Evolutionary conservation across 768 basidiomycete species (phyloP).

Genomic region (Pleurotus platypus): DNA sequence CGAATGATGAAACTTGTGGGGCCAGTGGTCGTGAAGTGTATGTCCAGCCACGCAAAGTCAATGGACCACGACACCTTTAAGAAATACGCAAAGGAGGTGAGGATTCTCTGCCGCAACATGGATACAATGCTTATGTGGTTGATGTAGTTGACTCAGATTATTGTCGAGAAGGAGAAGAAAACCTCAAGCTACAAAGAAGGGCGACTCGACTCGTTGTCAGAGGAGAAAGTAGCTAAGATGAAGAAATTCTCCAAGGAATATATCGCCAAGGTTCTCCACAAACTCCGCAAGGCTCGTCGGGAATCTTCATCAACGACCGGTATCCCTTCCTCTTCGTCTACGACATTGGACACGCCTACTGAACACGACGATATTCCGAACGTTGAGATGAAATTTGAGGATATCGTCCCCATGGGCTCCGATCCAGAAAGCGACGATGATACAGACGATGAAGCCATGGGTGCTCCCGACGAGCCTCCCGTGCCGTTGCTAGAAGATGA

Average conservation of each 20-base stretch:
- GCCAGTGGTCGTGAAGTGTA: conserved; percentile 84
- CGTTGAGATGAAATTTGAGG: conserved; percentile 35
- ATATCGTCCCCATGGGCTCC: conserved; percentile 40
- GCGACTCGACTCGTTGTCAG: conserved; percentile 70
- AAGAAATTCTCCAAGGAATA: conserved; percentile 94
- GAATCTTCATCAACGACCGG: conserved; percentile 20
- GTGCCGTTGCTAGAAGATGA: background rate
- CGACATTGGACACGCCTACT: conserved; percentile 37
- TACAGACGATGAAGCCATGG: conserved; percentile 22
- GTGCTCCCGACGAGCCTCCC: conserved; percentile 8
- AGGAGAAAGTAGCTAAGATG: conserved; percentile 87
- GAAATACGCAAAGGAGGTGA: conserved; percentile 91
- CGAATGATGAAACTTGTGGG: conserved; percentile 78
- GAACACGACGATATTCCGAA: conserved; percentile 31
- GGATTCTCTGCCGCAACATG: conserved; percentile 14
- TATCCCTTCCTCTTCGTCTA: conserved; percentile 30
- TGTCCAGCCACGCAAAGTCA: conserved; percentile 82
- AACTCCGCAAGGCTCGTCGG: conserved; percentile 48
- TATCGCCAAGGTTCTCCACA: conserved; percentile 73
- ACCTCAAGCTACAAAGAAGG: conserved; percentile 73
- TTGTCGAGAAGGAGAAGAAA: conserved; percentile 96
- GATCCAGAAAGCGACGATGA: conserved; percentile 31
- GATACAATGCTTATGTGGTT: background rate
- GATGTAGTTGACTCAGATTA: conserved; percentile 72
- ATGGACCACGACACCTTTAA: conserved; percentile 86